Conservation (phyloP, 768 basidiomycete species). For the Lactarius deliciosus region DNA sequence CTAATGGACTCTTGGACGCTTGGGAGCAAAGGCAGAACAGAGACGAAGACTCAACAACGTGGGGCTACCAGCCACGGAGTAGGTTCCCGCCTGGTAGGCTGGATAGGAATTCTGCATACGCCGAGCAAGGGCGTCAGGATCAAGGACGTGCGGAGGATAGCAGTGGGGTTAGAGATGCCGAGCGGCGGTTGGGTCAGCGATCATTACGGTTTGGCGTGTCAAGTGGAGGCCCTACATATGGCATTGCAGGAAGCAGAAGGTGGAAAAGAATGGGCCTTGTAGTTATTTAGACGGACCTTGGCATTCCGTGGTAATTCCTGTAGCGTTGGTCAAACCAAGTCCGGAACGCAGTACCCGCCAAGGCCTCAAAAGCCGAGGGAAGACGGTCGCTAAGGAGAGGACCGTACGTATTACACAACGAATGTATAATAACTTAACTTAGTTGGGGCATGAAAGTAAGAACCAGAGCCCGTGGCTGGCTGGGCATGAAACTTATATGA, state of each 20-base stretch:
- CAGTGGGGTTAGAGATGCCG: constrained; percentile 49
- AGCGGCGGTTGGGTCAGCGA: constrained; percentile 59
- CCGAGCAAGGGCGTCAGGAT: constrained; percentile 50
- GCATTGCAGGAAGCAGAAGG: neutral
- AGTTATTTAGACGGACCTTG: neutral
- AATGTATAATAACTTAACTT: neutral
- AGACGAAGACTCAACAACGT: constrained; percentile 54
- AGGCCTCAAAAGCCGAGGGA: neutral
- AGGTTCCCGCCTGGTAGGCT: constrained; percentile 53
- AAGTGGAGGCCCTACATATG: constrained; percentile 34
- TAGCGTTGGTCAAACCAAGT: neutral
- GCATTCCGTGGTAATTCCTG: neutral
- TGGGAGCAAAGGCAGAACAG: constrained; percentile 47
- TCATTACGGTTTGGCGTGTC: constrained; percentile 59
- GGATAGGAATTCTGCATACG: constrained; percentile 65
- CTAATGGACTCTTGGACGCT: constrained; percentile 57
- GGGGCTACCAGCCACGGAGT: constrained; percentile 62
- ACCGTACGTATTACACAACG: neutral
- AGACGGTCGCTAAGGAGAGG: neutral
- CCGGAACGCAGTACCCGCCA: neutral
- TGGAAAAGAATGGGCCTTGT: neutral
- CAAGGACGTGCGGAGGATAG: constrained; percentile 54
- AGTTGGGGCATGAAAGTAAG: neutral
- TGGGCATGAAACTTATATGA: neutral
- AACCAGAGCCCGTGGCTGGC: neutral